Base-by-base conservation (phyloP, 768 basidiomycete genomes). In the Suillus clintonianus region DNA sequence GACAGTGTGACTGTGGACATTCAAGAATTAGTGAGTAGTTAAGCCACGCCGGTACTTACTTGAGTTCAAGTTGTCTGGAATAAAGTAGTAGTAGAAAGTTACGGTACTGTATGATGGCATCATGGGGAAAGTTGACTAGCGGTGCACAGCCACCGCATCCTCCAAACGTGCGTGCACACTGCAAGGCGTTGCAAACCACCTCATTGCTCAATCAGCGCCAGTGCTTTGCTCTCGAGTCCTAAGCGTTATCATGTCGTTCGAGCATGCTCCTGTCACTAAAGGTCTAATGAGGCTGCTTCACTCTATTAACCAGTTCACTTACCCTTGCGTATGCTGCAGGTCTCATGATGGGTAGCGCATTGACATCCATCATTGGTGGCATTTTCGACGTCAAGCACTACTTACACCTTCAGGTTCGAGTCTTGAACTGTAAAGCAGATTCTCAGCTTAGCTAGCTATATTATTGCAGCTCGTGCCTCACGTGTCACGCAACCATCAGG, bases 301-400 rank as follows among this genome's bases (percentile, higher is more conserved):
- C 24, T 11, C 24, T 47, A 63, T 24, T 10, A 58, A 57, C 57
- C 24, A 41, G 37, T 61, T 60, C 14, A 65, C 19, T 42, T 6
- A 41, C 48, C 47, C 17, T 36, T 27, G 2, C 13, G 58, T n/a
- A 30, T 39, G 41, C 64, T 65, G 36, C 67, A 96, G 94, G 89
- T 36, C 78, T 95, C 63, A 95, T 97, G 87, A 78, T 94, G 62
- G 79, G 81, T 57, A 79, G 85, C 51, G 94, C 87, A 36, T 63
- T 92, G 51, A 83, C 86, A 3, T 92, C 95, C n/a, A 80, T 95
- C 61, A 71, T 86, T 7, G 88, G 83, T 51, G 89, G 92, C 1
- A 73, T 97, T 37, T 90, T 95, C 71, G 94, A 95, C 69, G 78
- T 93, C 68, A 97, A 96, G 74, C 89, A 95, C 70, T 92, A 94